Evolutionary conservation across 306 rosid species (phyloP), one percentile per base, ranked within the genome.

Genomic region (Hylodesmum podocarpum): DNA sequence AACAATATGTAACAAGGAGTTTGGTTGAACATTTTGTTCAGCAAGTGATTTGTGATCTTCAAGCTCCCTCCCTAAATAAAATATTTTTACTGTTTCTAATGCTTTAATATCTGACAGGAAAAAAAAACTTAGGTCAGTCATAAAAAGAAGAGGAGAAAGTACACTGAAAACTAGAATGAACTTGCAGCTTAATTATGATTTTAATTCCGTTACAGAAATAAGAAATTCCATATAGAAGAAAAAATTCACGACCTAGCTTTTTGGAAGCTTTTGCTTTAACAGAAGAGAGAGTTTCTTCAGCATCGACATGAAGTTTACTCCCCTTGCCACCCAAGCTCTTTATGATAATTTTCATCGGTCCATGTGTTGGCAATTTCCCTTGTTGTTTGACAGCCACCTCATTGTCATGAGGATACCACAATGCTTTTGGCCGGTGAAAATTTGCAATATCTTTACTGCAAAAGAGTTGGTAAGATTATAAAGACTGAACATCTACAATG

Each of bases 301-400:
- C 88, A 78, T 85, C 89, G 46, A 92, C 98, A 76, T 87, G 87
- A 82, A 90, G 78, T 82, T 92, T 94, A 83, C 89, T 85, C 70
- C 97, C 98, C 77, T 86, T 94, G 73, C 98, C 98, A 66, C 97
- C 98, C 87, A 94, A 84, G 87, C 98, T 90, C 87, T 89, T 94
- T 81, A 94, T 75, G 53, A 94, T 85, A 81, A 94, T 74, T 83
- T 92, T 92, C 97, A 92, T 92, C 25, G 95, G 79, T 79, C 95
- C 96, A 34, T 85, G 84, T 31, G 83, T 86, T 34, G 96, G 89
- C 68, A 94, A 80, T 88, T 92, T 92, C 53, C 90, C 86, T 84
- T 86, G 97, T 83, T 90, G 92, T 82, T 83, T 94, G 76, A 94
- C 83, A 79, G 89, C 93, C 86, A 92, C 84, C 78, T 73, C 89